Conservation (phyloP, 306 rosid species). For the Fragaria vesca region DNA sequence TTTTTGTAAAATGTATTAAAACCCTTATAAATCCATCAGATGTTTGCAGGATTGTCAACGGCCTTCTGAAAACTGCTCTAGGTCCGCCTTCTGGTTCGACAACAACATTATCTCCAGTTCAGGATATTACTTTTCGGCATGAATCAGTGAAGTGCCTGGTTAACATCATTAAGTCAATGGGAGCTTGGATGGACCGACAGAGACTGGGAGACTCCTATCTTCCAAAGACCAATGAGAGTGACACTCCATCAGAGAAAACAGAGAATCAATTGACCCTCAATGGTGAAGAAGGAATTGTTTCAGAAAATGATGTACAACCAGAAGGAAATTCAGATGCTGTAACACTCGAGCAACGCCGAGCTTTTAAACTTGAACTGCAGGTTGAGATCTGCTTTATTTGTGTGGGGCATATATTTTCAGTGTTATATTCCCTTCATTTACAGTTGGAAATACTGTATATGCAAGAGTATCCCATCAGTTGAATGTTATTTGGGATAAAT, state of each 20-base stretch:
- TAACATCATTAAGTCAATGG: conserved; percentile 90
- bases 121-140: conserved; percentile 90
- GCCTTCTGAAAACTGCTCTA: conserved; percentile 96
- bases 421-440: not conserved
- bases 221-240: conserved; percentile 59
- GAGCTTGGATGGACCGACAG: conserved; percentile 97
- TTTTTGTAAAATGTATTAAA: conserved; percentile 61
- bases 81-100: conserved; percentile 98
- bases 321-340: conserved; percentile 82
- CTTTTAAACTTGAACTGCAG: conserved; percentile 94
- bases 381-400: conserved; percentile 44
- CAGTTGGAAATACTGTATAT: conserved; percentile 10
- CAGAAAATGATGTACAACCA: conserved; percentile 72
- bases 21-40: conserved; percentile 77
- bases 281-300: conserved; percentile 78
- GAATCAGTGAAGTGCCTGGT: conserved; percentile 96
- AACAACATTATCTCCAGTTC: conserved; percentile 82
- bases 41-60: conserved; percentile 97
- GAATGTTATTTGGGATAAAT: not conserved
- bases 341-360: conserved; percentile 90
- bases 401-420: conserved; percentile 11
- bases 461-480: conserved; percentile 4
- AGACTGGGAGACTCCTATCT: conserved; percentile 60
- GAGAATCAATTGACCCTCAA: conserved; percentile 52
- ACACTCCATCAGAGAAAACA: conserved; percentile 48